These are phyloP conservation scores for Euphrasia confusa DNA, from an alignment of 257 asterid species.

Conservation along the genomic window DNA sequence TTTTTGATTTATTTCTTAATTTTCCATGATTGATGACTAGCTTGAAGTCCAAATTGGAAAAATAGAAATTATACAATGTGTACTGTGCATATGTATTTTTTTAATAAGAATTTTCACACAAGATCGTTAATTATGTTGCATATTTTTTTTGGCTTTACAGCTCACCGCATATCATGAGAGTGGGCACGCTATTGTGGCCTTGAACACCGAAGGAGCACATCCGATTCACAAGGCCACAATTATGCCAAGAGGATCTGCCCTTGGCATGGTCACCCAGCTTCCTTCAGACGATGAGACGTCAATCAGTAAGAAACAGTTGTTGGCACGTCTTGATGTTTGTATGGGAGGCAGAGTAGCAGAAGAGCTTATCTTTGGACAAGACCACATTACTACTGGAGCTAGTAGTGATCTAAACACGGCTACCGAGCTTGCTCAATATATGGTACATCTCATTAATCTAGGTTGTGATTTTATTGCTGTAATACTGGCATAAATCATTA, in stretches of 20 bases:
- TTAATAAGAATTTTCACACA: not conserved
- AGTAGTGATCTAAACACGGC: slow-evolving; percentile 74
- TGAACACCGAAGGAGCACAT: slow-evolving; percentile 76
- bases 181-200: slow-evolving; percentile 74
- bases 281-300: slow-evolving; percentile 78
- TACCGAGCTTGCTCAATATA: slow-evolving; percentile 74
- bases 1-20: too few species aligned
- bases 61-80: too few species aligned
- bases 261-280: slow-evolving; percentile 84
- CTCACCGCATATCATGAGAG: slow-evolving; percentile 83
- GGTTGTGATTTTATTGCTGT: not conserved
- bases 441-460: slow-evolving; percentile 38
- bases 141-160: slow-evolving; percentile 24
- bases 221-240: slow-evolving; percentile 82
- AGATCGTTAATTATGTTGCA: not conserved
- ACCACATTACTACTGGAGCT: slow-evolving; percentile 73
- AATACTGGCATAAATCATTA: not conserved
- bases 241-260: slow-evolving; percentile 76
- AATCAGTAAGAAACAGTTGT: slow-evolving; percentile 64
- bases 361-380: slow-evolving; percentile 68
- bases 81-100: too few species aligned
- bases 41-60: too few species aligned
- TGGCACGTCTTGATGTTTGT: slow-evolving; percentile 82
- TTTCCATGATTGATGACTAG: too few species aligned
- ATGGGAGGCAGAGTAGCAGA: slow-evolving; percentile 90